Evolutionary conservation across 179 eudicot genomes (phyloP).

Genomic region (Nepenthes alata): DNA sequence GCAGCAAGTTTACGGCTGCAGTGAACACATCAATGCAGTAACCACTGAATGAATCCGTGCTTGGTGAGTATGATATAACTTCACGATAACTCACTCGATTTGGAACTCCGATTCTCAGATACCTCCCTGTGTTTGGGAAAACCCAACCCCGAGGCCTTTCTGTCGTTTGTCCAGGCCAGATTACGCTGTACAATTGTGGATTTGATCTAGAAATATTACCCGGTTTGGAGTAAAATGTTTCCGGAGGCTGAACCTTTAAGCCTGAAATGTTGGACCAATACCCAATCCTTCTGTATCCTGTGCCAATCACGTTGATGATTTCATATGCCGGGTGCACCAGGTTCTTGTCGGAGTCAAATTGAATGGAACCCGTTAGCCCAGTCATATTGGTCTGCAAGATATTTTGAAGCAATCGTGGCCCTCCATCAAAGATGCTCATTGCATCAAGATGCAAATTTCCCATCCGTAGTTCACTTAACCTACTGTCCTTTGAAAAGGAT

Average conservation of each 20-base stretch:
- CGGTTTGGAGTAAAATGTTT: slow-evolving; percentile 10
- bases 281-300: slow-evolving; percentile 18
- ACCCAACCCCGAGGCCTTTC: slow-evolving; percentile 35
- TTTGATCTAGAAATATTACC: slow-evolving; percentile 9
- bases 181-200: slow-evolving; percentile 12
- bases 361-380: slow-evolving; percentile 23
- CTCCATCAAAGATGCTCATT: slow-evolving; percentile 27
- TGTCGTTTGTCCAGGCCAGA: slow-evolving; percentile 29
- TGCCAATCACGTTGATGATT: slow-evolving; percentile 26
- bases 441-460: slow-evolving; percentile 19
- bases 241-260: slow-evolving; percentile 25
- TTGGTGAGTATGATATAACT: slow-evolving; percentile 14
- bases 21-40: slow-evolving; percentile 29
- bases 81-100: slow-evolving; percentile 21
- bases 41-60: slow-evolving; percentile 14
- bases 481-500: slow-evolving; percentile 14
- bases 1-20: slow-evolving; percentile 26
- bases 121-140: slow-evolving; percentile 18
- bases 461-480: slow-evolving; percentile 2
- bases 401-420: slow-evolving; percentile 12
- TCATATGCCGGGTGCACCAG: slow-evolving; percentile 19
- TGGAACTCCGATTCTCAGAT: slow-evolving; percentile 31
- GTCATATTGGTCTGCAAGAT: slow-evolving; percentile 11
- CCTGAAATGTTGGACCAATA: slow-evolving; percentile 33
- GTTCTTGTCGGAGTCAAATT: slow-evolving; percentile 12